Conservation (phyloP, 148 eudicot genomes). For the Linanthus parryae region DNA sequence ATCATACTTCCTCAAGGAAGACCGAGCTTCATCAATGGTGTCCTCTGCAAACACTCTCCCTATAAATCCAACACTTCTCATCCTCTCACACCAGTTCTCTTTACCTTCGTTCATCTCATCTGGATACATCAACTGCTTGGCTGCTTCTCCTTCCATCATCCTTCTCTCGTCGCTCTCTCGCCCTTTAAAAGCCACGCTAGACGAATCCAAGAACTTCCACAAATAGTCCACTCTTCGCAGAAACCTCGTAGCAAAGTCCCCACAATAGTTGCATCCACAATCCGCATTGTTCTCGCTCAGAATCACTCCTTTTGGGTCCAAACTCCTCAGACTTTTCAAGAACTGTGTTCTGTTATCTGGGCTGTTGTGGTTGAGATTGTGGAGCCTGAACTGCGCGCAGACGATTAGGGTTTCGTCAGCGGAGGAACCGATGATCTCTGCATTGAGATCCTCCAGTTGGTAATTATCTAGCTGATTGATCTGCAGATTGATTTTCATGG, state of each 20-base stretch:
- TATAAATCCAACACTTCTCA: conserved; percentile 31
- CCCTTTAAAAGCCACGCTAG: conserved; percentile 43
- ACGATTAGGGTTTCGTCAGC: conserved; percentile 35
- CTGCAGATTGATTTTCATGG: conserved; percentile 31
- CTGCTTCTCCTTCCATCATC: conserved; percentile 49
- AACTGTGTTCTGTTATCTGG: conserved; percentile 40
- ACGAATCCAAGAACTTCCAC: conserved; percentile 47
- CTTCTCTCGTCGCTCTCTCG: conserved; percentile 46
- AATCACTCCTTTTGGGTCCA: conserved; percentile 38
- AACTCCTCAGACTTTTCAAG: conserved; percentile 19
- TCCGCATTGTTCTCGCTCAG: conserved; percentile 41
- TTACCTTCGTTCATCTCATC: conserved; percentile 45
- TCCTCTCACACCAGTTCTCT: conserved; percentile 51
- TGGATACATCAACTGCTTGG: conserved; percentile 26
- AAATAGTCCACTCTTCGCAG: conserved; percentile 30
- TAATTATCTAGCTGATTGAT: conserved; percentile 31
- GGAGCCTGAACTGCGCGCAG: conserved; percentile 43
- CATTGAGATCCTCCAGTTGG: conserved; percentile 27
- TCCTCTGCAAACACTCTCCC: conserved; percentile 35
- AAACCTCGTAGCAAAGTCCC: conserved; percentile 32
- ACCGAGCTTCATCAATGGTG: conserved; percentile 36
- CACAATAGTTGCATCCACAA: conserved; percentile 37
- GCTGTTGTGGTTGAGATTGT: conserved; percentile 26
- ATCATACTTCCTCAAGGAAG: conserved; percentile 43
- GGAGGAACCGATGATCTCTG: conserved; percentile 28